These are phyloP conservation scores for Cyberlindnera xylosilytica DNA, from an alignment of 805 yeast species.

Conservation along the genomic window DNA sequence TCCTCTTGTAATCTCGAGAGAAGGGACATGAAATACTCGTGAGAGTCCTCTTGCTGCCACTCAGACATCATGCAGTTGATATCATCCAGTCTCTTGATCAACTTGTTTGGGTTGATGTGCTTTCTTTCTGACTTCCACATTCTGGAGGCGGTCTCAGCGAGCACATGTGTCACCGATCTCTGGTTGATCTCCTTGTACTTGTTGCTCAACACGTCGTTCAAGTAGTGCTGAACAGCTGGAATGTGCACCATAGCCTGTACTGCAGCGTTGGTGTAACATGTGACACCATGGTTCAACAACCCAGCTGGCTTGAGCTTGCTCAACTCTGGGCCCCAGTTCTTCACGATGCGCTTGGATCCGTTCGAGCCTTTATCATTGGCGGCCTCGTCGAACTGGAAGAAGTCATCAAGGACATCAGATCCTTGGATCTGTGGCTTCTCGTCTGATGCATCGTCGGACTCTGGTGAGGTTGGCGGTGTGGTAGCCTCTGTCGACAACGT, in stretches of 20 bases:
- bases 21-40: constrained; percentile 93
- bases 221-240: constrained; percentile 85
- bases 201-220: constrained; percentile 59
- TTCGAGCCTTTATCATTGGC: constrained; percentile 63
- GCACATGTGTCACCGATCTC: constrained; percentile 58
- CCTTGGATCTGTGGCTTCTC: constrained; percentile 21
- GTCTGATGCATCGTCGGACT: constrained; percentile 32
- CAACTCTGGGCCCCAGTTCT: constrained; percentile 65
- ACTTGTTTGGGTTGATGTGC: constrained; percentile 70
- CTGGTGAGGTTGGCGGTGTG: constrained; percentile 33
- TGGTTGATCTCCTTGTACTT: constrained; percentile 47
- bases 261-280: constrained; percentile 95
- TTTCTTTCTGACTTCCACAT: constrained; percentile 54
- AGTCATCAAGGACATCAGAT: constrained; percentile 49
- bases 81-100: constrained; percentile 69
- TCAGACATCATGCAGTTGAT: constrained; percentile 95
- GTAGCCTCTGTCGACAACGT: constrained; percentile 1
- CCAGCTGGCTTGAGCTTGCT: constrained; percentile 57
- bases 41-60: constrained; percentile 98
- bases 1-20: constrained; percentile 89
- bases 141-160: constrained; percentile 65
- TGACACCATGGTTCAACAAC: constrained; percentile 85
- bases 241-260: constrained; percentile 87
- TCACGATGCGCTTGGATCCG: constrained; percentile 53
- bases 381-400: constrained; percentile 57